These are phyloP conservation scores for Zasmidium citrigriseum DNA, from an alignment of 2,329 filamentous ascomycete genomes.

Conservation along the genomic window DNA sequence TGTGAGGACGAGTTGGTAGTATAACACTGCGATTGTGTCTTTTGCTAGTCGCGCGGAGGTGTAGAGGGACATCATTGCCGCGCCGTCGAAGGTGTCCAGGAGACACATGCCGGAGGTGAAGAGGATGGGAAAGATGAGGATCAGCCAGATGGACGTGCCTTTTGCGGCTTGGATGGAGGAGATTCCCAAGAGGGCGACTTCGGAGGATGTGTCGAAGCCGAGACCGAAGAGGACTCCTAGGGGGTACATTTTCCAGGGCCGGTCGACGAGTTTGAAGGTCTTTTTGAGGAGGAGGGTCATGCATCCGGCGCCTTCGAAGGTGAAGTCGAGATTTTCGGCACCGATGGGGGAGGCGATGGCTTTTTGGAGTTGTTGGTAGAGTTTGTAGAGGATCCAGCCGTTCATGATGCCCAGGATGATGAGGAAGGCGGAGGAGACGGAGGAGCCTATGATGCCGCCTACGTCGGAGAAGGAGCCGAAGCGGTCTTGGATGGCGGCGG, in stretches of 20 bases:
- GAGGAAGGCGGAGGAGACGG: constrained; percentile 80
- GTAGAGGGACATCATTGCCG: constrained; percentile 93
- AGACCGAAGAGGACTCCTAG: constrained; percentile 83
- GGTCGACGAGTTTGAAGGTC: constrained; percentile 72
- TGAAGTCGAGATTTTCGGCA: constrained; percentile 52
- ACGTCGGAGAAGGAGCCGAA: constrained; percentile 80
- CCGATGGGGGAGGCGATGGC: constrained; percentile 54
- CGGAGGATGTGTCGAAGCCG: constrained; percentile 93
- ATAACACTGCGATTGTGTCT: constrained; percentile 85
- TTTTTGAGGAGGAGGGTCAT: constrained; percentile 70
- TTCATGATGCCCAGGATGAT: constrained; percentile 83
- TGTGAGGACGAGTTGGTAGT: constrained; percentile 89
- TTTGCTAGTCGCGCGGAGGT: constrained; percentile 75
- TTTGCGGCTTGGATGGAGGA: constrained; percentile 81
- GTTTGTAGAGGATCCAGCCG: constrained; percentile 77
- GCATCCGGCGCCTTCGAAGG: constrained; percentile 75
- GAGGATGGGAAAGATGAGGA: constrained; percentile 83
- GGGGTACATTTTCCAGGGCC: constrained; percentile 95
- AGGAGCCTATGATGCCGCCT: constrained; percentile 86
- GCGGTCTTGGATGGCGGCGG: constrained; percentile 74
- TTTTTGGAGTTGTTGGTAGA: constrained; percentile 67
- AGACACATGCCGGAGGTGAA: constrained; percentile 97
- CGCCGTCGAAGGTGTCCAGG: constrained; percentile 87
- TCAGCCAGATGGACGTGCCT: constrained; percentile 91
- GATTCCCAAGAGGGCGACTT: constrained; percentile 89